Base-by-base conservation (phyloP, 441 rosid genomes). In the Pelargonium hybrid region DNA sequence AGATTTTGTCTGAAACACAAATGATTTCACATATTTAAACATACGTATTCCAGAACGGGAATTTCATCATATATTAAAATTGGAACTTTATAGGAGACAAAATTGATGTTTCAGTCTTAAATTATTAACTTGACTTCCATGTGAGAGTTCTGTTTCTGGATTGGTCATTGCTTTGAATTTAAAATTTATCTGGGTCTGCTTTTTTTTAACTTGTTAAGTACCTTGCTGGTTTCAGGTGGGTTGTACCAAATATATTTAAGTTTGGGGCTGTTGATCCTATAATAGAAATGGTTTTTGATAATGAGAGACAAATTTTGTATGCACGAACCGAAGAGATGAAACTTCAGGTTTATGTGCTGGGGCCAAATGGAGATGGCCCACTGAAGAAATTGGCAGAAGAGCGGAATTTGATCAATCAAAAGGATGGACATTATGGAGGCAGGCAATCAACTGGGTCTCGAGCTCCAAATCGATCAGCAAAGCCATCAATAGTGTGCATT, bases 301-400 rank as follows among this genome's bases (percentile, higher is more conserved):
- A 90, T 80, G 97, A 92, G 79, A 85, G 99, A 76, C 94, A 89
- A 67, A 86, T 92, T 76, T 76, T 92, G 78, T 94, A 88, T 87
- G 89, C 95, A 68, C 86, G 95, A 75, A 88, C 94, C 37, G 98
- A 94, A 76, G 99, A 90, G 66, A 90, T 85, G 92, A 94, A 92
- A 77, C 89, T 94, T 77, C 99, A 92, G 79, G 98, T 87, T 75
- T 94, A 84, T 82, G 78, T 84, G 73, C 64, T 88, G 70, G 94
- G 90, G 73, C 80, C 91, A 74, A 78, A 79, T 81, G 96, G 93
- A 76, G 96, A 88, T 66, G 91, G 99, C 67, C 79, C 88, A 25
- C 79, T 92, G 80, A 94, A 87, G 83, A 94, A 89, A 82, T 93
- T 92, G 54, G 90, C 98, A 29, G 98, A 94, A 80, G 98, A 92